Percentiles rank a stretch among this genome's conserved stretches.
Evolutionary conservation across 2,329 filamentous ascomycete species (phyloP).

Genomic region (Ophiostoma himal-ulmi): DNA sequence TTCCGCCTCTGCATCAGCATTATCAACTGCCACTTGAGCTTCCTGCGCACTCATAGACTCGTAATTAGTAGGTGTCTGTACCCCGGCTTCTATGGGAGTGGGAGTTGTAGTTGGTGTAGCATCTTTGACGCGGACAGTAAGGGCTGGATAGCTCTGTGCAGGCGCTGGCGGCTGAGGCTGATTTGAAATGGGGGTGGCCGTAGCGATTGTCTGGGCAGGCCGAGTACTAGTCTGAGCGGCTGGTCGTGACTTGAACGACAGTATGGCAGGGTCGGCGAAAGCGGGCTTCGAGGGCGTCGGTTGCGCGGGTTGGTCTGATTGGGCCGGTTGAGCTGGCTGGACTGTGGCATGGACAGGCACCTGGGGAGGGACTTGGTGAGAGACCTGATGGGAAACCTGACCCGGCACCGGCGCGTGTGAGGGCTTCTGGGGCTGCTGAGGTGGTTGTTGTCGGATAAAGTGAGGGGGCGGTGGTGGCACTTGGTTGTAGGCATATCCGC

Average conservation of each 20-base stretch:
- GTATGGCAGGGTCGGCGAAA: conserved; percentile 25
- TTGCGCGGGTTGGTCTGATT: background rate
- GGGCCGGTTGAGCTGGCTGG: background rate
- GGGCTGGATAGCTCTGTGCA: background rate
- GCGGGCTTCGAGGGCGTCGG: conserved; percentile 22
- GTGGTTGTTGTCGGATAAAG: background rate
- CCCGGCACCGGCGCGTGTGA: background rate
- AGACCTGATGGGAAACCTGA: background rate
- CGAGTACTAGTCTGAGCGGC: conserved; percentile 1
- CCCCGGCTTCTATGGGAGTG: background rate
- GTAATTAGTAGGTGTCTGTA: background rate
- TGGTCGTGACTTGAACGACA: conserved; percentile 22
- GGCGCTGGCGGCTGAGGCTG: background rate
- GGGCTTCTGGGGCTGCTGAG: background rate
- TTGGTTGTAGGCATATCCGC: background rate
- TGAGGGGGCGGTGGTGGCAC: background rate
- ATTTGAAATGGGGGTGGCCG: background rate
- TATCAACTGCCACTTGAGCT: background rate
- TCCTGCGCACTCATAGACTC: conserved; percentile 11
- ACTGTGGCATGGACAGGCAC: background rate
- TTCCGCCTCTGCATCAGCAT: background rate
- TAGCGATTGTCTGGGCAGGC: background rate
- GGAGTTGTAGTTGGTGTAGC: background rate
- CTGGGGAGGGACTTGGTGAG: background rate
- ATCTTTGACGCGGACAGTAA: background rate